Evolutionary conservation across 257 asterid species (phyloP).

Genomic region (Nyctanthes arbortristis): DNA sequence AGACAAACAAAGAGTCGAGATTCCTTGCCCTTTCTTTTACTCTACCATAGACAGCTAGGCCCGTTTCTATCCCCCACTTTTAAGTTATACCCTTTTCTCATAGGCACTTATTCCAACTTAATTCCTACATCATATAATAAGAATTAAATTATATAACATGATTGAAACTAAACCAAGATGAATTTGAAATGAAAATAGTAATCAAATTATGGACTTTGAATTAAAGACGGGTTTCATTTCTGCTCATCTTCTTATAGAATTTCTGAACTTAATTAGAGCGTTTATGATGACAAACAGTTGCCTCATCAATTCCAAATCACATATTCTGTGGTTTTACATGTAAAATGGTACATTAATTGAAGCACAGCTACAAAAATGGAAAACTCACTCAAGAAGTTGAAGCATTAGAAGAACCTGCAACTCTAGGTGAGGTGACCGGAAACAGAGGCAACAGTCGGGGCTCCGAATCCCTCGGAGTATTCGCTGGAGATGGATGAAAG

Average conservation of each 20-base stretch:
- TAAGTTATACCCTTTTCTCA: constrained; percentile 29
- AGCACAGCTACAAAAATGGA: neutral
- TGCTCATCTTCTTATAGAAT: no score
- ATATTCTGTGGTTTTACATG: no score
- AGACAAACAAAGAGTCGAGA: constrained; percentile 53
- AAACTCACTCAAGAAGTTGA: constrained; percentile 48
- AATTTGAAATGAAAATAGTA: neutral
- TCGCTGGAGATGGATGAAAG: constrained; percentile 82
- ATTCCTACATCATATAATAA: neutral
- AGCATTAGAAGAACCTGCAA: constrained; percentile 50
- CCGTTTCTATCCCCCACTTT: constrained; percentile 39
- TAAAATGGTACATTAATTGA: no score
- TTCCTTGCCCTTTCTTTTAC: constrained; percentile 61
- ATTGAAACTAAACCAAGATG: neutral
- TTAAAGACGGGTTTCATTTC: constrained; percentile 26
- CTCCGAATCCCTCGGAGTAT: constrained; percentile 78
- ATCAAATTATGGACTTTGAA: constrained; percentile 15
- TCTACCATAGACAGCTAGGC: constrained; percentile 53
- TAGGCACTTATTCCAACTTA: constrained; percentile 21
- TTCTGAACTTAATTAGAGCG: no score
- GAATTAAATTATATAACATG: neutral
- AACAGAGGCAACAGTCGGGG: constrained; percentile 79
- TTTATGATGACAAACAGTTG: no score
- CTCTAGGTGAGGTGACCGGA: constrained; percentile 75
- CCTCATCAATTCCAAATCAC: no score